These are phyloP conservation scores for Globisporangium echinulatum DNA, from an alignment of 352 stramenopile species.

Conservation along the genomic window DNA sequence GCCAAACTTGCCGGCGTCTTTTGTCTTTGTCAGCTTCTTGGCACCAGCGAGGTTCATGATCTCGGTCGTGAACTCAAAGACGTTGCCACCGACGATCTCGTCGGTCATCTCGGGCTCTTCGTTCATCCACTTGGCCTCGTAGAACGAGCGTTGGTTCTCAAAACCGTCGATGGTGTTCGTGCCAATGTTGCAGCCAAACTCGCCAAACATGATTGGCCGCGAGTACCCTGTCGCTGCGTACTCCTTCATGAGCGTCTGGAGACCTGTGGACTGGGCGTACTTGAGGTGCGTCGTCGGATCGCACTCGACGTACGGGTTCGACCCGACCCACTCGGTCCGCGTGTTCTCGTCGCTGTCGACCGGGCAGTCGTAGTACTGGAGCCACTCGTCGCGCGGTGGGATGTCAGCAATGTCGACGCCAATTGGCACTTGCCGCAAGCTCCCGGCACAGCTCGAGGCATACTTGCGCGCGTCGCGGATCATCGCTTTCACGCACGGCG, in stretches of 20 bases:
- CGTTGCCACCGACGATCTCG: constrained; percentile 68
- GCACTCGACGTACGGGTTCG: constrained; percentile 57
- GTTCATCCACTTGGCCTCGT: constrained; percentile 82
- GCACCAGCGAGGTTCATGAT: constrained; percentile 33
- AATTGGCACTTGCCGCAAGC: constrained; percentile 35
- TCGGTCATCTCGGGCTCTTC: constrained; percentile 65
- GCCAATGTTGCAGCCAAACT: constrained; percentile 48
- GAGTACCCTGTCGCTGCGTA: constrained; percentile 33
- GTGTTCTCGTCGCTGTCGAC: constrained; percentile 34
- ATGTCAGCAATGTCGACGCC: constrained; percentile 47
- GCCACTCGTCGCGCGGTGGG: constrained; percentile 25
- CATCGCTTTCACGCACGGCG: constrained; percentile 44
- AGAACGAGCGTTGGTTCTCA: constrained; percentile 42
- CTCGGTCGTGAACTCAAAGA: constrained; percentile 78
- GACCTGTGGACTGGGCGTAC: constrained; percentile 32
- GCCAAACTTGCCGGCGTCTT: constrained; percentile 35
- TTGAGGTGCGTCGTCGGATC: constrained; percentile 30
- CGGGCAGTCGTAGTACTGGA: constrained; percentile 46
- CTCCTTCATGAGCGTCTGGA: constrained; percentile 39
- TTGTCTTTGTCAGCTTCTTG: constrained; percentile 24
- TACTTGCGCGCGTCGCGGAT: constrained; percentile 41
- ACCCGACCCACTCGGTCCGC: constrained; percentile 36
- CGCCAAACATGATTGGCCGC: constrained; percentile 47
- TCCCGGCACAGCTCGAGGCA: constrained; percentile 22
- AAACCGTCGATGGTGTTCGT: constrained; percentile 45